A percentile compares a stretch with the other conserved stretches of the same genome.
Evolutionary conservation across 2,329 filamentous ascomycete genomes (phyloP).

Genomic region (Pestalotiopsis sp.): DNA sequence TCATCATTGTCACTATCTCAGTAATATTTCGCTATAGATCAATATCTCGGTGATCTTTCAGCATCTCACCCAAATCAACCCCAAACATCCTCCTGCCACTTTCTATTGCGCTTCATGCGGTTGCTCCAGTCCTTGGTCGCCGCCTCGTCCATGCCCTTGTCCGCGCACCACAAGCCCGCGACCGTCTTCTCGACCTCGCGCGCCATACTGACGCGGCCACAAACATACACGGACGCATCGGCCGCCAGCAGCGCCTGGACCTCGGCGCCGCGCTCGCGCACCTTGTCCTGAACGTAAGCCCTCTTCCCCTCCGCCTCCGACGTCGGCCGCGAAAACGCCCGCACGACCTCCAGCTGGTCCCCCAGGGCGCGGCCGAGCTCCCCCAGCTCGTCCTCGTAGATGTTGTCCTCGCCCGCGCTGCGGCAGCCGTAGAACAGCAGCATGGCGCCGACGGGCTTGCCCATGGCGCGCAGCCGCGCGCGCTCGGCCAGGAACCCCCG

Average conservation of each 20-base stretch:
- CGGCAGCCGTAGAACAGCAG: conserved; percentile 46
- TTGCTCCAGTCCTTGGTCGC: conserved; percentile 1
- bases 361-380: not conserved
- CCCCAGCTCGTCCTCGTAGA: conserved; percentile 28
- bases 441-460: conserved; percentile 38
- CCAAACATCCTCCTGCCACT: conserved; percentile 11
- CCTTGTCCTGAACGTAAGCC: conserved; percentile 7
- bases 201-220: conserved; percentile 4
- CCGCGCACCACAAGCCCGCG: not conserved
- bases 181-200: conserved; percentile 9
- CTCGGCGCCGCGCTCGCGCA: not conserved
- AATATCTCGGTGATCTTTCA: not conserved
- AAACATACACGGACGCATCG: conserved; percentile 2
- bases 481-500: conserved; percentile 40
- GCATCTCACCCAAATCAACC: not conserved
- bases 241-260: not conserved
- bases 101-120: conserved; percentile 4
- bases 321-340: not conserved
- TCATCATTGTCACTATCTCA: too few species aligned
- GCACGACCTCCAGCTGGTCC: conserved; percentile 8
- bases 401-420: conserved; percentile 35
- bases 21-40: not conserved
- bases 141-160: not conserved
- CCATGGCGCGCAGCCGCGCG: conserved; percentile 35
- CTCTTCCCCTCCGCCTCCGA: not conserved